A percentile compares a stretch with the other conserved stretches of the same genome.
Conservation (phyloP, 148 eudicot genomes). For the Silene latifolia region DNA sequence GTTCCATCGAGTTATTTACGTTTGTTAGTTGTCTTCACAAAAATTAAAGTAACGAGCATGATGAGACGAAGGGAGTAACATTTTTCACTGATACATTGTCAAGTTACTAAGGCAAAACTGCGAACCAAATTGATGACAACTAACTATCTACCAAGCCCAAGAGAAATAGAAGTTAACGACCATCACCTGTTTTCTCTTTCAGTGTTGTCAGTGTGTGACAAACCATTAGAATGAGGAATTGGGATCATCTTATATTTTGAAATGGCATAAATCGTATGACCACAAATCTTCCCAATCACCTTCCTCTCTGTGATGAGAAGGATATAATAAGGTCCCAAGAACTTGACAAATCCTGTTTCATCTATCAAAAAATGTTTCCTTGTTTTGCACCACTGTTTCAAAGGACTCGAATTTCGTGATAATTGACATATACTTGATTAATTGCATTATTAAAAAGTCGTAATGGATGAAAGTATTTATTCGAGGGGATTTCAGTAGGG, state of each 20-base stretch:
- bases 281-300: constrained; percentile 69
- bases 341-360: constrained; percentile 76
- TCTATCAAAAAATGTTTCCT: too few species aligned
- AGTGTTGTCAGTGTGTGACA: constrained; percentile 47
- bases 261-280: constrained; percentile 70
- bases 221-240: constrained; percentile 48
- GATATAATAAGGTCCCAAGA: constrained; percentile 80
- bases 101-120: neutral
- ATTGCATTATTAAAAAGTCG: too few species aligned
- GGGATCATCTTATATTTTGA: constrained; percentile 68
- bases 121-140: neutral
- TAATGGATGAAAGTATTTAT: too few species aligned
- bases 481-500: too few species aligned
- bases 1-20: too few species aligned
- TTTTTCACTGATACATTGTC: neutral
- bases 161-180: neutral
- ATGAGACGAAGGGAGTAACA: too few species aligned
- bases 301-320: constrained; percentile 71
- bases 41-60: too few species aligned
- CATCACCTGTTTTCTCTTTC: constrained; percentile 70
- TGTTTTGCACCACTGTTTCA: too few species aligned
- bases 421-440: too few species aligned
- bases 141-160: neutral
- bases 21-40: too few species aligned
- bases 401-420: too few species aligned